Conservation (phyloP, 176 grass and related monocot species). For the Oryza brachyantha region DNA sequence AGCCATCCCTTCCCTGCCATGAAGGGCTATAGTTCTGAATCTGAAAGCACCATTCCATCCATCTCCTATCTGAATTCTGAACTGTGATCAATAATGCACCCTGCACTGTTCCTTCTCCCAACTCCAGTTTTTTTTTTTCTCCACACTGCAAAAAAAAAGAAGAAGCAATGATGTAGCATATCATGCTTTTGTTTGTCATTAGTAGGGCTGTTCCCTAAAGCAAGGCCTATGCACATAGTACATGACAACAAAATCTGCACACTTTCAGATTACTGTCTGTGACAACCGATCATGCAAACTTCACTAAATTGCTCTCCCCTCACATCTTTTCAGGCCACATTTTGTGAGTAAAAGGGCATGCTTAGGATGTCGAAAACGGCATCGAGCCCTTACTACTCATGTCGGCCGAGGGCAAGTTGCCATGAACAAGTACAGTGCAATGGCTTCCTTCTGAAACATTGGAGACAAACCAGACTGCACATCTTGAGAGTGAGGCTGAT, state of each 20-base stretch:
- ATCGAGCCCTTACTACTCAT: conserved; percentile 16
- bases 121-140: conserved; percentile 4
- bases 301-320: conserved; percentile 7
- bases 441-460: conserved; percentile 30
- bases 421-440: not conserved
- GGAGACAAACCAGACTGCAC: not conserved
- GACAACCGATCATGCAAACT: conserved; percentile 24
- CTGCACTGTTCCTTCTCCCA: conserved; percentile 22
- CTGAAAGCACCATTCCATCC: conserved; percentile 44
- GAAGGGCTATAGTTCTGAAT: conserved; percentile 38
- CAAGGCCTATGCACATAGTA: not conserved
- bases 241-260: conserved; percentile 17
- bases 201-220: conserved; percentile 40
- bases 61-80: conserved; percentile 40
- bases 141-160: conserved; percentile 12
- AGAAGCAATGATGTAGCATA: conserved; percentile 10
- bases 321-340: conserved; percentile 23
- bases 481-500: conserved; percentile 19
- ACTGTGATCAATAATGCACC: conserved; percentile 55
- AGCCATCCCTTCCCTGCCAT: conserved; percentile 39
- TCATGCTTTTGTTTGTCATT: conserved; percentile 17
- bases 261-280: conserved; percentile 36
- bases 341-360: not conserved
- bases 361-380: not conserved
- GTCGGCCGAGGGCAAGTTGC: conserved; percentile 13